Evolutionary conservation across 2,329 filamentous ascomycete species (phyloP), one percentile per base, ranked within the genome.

Genomic region (Dryadomyces quercivorus): DNA sequence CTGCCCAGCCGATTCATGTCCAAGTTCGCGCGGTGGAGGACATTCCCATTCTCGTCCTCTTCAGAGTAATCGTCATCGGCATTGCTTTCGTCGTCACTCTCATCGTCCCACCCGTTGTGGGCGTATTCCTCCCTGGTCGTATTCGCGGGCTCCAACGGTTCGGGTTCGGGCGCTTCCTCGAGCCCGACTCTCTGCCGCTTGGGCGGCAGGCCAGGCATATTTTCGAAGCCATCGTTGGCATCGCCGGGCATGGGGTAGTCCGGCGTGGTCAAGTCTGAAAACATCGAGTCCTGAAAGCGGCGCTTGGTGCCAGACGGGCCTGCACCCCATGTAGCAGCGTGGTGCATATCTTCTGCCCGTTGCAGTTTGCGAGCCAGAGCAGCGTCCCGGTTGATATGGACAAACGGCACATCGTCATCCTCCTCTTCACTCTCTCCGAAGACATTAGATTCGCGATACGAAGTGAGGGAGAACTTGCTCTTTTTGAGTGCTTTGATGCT

Each of bases 281-380:
- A 31, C 26, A 31, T 31, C 26, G 26, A 31, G 26, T 31, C 26
- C 26, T 31, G 26, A 31, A 31, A 31, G 8, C 8, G 16, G 43
- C 15, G 43, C 43, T n/a, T n/a, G 43, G 15, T 20, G 15, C n/a
- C 15, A 10, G 43, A n/a, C 16, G 43, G 16, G 43, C 15, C 43
- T 20, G 18, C 13, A 20, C 18, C 43, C 12, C 20, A 13, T 16
- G n/a, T 21, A n/a, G 21, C 12, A 26, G 12, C 6, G n/a, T 44
- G 50, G 15, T 36, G 50, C 40, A 31, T 43, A 40, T 59, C 58
- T 57, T 69, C 66, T 59, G 81, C 72, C 34, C 76, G 69, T 61
- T 85, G 82, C 52, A 86, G 68, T 45, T 69, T 68, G 47, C 72
- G 67, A 38, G 82, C 82, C 43, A 86, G 64, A 48, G 75, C 70